phyloP scores from a whole-genome alignment of 805 yeast species.

The Saturnispora mendoncae region DNA sequence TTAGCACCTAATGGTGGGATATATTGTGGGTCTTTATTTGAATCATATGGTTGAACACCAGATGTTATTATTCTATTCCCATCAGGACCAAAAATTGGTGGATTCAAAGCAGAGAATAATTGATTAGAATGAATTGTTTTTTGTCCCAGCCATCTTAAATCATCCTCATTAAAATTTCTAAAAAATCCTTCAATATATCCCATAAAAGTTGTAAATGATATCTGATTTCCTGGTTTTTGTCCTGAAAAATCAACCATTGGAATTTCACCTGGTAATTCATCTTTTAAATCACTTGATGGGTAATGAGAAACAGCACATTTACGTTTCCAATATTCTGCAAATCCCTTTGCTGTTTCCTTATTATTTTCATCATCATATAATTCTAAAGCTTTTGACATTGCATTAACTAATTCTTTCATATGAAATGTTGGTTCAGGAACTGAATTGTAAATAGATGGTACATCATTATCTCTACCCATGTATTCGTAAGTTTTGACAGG shows the following conservation, averaged over 20 bases:
- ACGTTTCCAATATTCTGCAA: conserved; percentile 52
- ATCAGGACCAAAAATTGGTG: conserved; percentile 6
- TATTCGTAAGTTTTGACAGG: background rate
- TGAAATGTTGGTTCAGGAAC: conserved; percentile 8
- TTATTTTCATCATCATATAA: conserved; percentile 40
- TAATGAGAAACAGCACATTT: conserved; percentile 87
- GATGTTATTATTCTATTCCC: conserved; percentile 3
- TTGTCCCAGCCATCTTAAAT: conserved; percentile 60
- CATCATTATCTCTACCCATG: conserved; percentile 21
- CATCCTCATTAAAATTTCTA: conserved; percentile 72
- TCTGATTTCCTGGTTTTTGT: conserved; percentile 81
- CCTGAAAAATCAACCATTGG: conserved; percentile 83
- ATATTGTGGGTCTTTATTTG: conserved; percentile 42
- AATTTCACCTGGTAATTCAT: conserved; percentile 74
- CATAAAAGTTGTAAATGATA: conserved; percentile 82
- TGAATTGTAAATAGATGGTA: conserved; percentile 37
- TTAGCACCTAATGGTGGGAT: conserved; percentile 82
- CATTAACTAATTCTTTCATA: conserved; percentile 17
- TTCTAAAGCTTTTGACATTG: conserved; percentile 17
- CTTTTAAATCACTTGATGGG: conserved; percentile 69
- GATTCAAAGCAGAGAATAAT: conserved; percentile 8
- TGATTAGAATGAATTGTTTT: conserved; percentile 22
- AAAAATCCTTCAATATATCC: conserved; percentile 80
- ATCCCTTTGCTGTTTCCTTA: conserved; percentile 50
- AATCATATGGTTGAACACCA: conserved; percentile 6